These are phyloP conservation scores for Helotiales sp. DNA, from an alignment of 2,329 filamentous ascomycete genomes.

Conservation along the genomic window DNA sequence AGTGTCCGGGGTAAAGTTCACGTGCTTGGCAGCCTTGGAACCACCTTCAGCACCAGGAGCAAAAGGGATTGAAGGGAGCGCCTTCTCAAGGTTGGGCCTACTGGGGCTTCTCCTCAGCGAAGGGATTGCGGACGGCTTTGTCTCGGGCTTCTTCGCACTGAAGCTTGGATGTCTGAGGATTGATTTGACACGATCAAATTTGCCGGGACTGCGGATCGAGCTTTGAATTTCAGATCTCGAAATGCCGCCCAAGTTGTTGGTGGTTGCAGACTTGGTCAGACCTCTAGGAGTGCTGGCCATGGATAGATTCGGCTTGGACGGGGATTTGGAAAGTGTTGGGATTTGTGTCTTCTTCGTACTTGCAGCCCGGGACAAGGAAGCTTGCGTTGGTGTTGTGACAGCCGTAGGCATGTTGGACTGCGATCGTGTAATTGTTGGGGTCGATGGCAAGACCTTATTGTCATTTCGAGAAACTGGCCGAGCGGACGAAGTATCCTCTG, in stretches of 20 bases:
- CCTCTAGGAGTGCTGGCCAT: conserved; percentile 49
- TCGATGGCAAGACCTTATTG: conserved; percentile 51
- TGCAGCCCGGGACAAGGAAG: conserved; percentile 67
- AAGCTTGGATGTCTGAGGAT: conserved; percentile 52
- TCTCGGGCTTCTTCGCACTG: conserved; percentile 33
- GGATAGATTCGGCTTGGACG: conserved; percentile 54
- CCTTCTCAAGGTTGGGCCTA: conserved; percentile 60
- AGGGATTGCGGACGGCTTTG: conserved; percentile 33
- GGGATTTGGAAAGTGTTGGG: conserved; percentile 56
- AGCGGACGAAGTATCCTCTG: conserved; percentile 71
- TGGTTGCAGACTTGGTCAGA: conserved; percentile 59
- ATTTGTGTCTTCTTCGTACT: conserved; percentile 56
- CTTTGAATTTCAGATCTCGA: conserved; percentile 39
- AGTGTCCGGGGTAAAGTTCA: conserved; percentile 78
- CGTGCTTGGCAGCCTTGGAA: conserved; percentile 70
- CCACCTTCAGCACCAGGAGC: conserved; percentile 57
- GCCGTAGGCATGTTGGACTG: conserved; percentile 56
- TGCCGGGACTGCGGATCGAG: conserved; percentile 35
- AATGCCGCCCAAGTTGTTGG: conserved; percentile 48
- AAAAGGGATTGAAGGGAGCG: conserved; percentile 58
- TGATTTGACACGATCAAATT: conserved; percentile 59
- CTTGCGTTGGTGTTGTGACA: conserved; percentile 79
- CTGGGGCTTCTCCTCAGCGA: conserved; percentile 45
- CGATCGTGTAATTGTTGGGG: conserved; percentile 50
- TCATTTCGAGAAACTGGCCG: conserved; percentile 62